These are phyloP conservation scores for Fomitopsis serialis DNA, from an alignment of 768 basidiomycete species.

Conservation along the genomic window DNA sequence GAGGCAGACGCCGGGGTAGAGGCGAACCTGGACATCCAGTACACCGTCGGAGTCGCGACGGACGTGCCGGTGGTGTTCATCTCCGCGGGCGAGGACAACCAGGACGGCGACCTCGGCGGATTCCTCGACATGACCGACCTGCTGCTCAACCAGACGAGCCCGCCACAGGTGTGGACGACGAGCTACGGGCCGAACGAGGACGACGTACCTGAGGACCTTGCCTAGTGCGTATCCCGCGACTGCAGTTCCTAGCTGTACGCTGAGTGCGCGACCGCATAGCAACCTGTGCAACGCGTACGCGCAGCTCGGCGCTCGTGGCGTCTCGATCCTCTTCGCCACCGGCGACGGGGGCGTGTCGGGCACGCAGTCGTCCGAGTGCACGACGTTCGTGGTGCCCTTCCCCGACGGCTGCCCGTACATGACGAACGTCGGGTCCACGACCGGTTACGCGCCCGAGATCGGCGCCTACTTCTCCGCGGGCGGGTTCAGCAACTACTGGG, in stretches of 20 bases:
- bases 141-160: conserved; percentile 16
- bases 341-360: conserved; percentile 34
- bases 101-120: conserved; percentile 23
- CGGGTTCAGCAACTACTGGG: conserved; percentile 31
- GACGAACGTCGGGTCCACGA: conserved; percentile 32
- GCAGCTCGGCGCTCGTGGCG: conserved; percentile 31
- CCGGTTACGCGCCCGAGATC: conserved; percentile 23
- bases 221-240: conserved; percentile 16
- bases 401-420: conserved; percentile 31
- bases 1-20: conserved; percentile 21
- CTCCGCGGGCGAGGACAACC: conserved; percentile 24
- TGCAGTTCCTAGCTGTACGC: background rate
- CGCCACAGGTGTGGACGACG: conserved; percentile 28
- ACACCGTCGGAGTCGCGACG: conserved; percentile 29
- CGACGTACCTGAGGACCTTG: conserved; percentile 14
- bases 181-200: conserved; percentile 29
- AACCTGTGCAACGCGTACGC: conserved; percentile 30
- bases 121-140: conserved; percentile 28
- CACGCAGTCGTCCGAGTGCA: conserved; percentile 21
- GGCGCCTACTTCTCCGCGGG: conserved; percentile 28
- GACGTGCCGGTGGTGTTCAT: conserved; percentile 28
- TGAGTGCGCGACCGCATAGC: conserved; percentile 8
- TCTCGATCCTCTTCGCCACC: conserved; percentile 32
- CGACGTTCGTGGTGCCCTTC: conserved; percentile 30
- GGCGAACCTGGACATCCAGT: conserved; percentile 33